phyloP scores from a whole-genome alignment of 805 yeast genomes.

The Candida hungchunana region DNA sequence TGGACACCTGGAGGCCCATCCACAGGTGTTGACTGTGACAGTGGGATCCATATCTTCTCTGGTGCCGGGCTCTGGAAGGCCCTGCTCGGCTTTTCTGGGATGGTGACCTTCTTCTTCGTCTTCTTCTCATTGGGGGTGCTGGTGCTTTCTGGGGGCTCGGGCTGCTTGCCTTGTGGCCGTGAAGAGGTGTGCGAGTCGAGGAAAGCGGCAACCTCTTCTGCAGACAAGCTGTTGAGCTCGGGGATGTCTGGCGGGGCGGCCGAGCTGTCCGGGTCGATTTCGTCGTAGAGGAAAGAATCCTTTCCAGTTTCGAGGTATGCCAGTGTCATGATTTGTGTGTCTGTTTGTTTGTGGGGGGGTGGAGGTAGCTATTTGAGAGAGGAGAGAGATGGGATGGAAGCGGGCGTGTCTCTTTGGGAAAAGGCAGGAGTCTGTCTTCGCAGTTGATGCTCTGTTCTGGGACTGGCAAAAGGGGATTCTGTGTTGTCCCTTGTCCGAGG shows the following conservation, averaged over 20 bases:
- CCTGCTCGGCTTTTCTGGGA: neutral
- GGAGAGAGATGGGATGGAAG: neutral
- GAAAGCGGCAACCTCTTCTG: constrained; percentile 14
- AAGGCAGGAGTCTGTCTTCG: too few relatives aligned
- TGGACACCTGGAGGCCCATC: constrained; percentile 14
- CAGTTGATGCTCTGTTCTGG: too few relatives aligned
- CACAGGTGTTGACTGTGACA: constrained; percentile 26
- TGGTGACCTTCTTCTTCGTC: neutral
- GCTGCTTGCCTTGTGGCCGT: neutral
- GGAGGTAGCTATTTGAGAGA: neutral
- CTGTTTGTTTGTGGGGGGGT: neutral
- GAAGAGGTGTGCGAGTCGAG: constrained; percentile 12
- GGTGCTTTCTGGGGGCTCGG: neutral
- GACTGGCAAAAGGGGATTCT: too few relatives aligned
- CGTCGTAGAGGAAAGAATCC: constrained; percentile 12
- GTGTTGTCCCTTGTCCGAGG: too few relatives aligned
- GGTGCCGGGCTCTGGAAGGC: constrained; percentile 11
- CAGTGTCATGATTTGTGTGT: constrained; percentile 3
- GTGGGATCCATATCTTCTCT: constrained; percentile 23
- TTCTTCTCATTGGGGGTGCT: neutral
- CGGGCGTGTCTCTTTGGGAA: too few relatives aligned
- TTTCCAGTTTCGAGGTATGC: constrained; percentile 5
- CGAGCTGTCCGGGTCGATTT: constrained; percentile 4
- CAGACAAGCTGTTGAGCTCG: constrained; percentile 12
- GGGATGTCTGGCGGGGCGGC: constrained; percentile 11